Evolutionary conservation across 768 basidiomycete genomes (phyloP).

Genomic region (Suillus sp.): DNA sequence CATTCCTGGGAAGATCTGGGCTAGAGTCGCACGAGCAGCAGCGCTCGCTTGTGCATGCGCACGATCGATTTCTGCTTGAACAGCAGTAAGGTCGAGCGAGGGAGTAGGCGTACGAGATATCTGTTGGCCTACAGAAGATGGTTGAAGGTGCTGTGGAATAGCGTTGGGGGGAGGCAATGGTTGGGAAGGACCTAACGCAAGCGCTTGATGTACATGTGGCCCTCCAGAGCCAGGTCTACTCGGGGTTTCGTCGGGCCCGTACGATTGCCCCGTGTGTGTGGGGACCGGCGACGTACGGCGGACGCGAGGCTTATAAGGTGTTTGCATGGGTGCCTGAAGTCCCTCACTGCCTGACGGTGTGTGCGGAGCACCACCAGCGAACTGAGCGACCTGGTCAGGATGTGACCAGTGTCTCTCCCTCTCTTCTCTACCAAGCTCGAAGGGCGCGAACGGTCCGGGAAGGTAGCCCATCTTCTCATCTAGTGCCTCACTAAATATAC

Average conservation of each 20-base stretch:
- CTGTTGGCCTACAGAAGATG: constrained; percentile 51
- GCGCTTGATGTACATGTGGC: constrained; percentile 50
- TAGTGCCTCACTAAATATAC: constrained; percentile 84
- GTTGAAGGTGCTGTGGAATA: constrained; percentile 33
- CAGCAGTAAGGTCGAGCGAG: constrained; percentile 64
- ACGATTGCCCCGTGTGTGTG: constrained; percentile 20
- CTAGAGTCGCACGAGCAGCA: constrained; percentile 73
- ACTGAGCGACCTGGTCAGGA: constrained; percentile 38
- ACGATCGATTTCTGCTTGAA: constrained; percentile 77
- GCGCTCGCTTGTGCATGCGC: constrained; percentile 74
- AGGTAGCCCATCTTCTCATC: constrained; percentile 68
- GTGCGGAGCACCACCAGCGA: constrained; percentile 33
- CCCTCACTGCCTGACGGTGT: constrained; percentile 39
- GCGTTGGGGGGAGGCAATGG: constrained; percentile 19
- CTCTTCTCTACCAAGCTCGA: constrained; percentile 59
- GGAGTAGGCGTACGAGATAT: constrained; percentile 74
- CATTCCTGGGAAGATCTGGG: constrained; percentile 85
- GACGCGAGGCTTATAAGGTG: constrained; percentile 77
- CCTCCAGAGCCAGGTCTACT: constrained; percentile 22
- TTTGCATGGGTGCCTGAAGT: constrained; percentile 42
- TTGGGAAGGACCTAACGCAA: constrained; percentile 54
- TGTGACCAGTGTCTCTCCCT: constrained; percentile 42
- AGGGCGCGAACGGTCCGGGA: constrained; percentile 70
- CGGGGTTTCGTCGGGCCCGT: constrained; percentile 51
- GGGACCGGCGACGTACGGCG: constrained; percentile 49